Evolutionary conservation across 352 stramenopile genomes (phyloP).

Genomic region (Pythium angustatum): DNA sequence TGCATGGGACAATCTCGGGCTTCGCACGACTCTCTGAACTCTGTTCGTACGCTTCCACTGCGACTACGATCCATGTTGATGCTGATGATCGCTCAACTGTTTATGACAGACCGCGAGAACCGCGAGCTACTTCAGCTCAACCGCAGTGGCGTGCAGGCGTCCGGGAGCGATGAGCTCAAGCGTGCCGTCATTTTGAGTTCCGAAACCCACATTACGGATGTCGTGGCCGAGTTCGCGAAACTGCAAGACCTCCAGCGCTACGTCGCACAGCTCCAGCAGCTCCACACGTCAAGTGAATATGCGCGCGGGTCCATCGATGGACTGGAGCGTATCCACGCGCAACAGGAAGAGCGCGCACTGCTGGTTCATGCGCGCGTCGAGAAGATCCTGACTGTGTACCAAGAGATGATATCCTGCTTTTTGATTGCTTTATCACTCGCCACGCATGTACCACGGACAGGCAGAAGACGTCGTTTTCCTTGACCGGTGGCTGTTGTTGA

Average conservation of each 20-base stretch:
- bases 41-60: slow-evolving; percentile 20
- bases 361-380: slow-evolving; percentile 52
- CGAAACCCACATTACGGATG: slow-evolving; percentile 37
- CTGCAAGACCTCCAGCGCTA: slow-evolving; percentile 51
- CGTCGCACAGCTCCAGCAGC: slow-evolving; percentile 40
- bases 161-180: slow-evolving; percentile 49
- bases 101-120: slow-evolving; percentile 40
- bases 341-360: slow-evolving; percentile 46
- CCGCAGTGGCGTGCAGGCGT: slow-evolving; percentile 1
- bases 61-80: not conserved
- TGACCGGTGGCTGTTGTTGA: slow-evolving; percentile 7
- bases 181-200: slow-evolving; percentile 65
- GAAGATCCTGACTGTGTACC: slow-evolving; percentile 52
- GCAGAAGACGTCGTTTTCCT: slow-evolving; percentile 4
- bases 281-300: slow-evolving; percentile 29
- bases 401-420: slow-evolving; percentile 58
- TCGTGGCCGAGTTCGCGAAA: slow-evolving; percentile 42
- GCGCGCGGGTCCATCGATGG: slow-evolving; percentile 31
- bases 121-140: slow-evolving; percentile 38
- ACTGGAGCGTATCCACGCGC: slow-evolving; percentile 36
- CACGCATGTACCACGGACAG: no score
- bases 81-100: not conserved
- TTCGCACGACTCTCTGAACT: slow-evolving; percentile 48
- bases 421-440: not conserved
- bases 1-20: slow-evolving; percentile 35